A percentile compares a stretch with the other conserved stretches of the same genome.
phyloP scores from a whole-genome alignment of 768 basidiomycete species.

The Phlebiopsis flavidoalba region DNA sequence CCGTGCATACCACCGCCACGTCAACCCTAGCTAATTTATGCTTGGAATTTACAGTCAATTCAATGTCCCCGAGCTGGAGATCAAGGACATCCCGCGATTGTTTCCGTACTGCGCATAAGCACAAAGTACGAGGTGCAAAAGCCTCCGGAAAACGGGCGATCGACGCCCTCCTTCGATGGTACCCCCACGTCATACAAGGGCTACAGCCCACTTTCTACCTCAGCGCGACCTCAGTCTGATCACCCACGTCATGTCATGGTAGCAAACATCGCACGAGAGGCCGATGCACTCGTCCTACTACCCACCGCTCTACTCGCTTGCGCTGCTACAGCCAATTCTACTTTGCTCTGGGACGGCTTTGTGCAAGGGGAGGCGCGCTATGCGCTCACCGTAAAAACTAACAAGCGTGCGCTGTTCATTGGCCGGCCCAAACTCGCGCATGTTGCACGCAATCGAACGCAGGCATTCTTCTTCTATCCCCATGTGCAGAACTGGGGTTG shows the following conservation, averaged over 20 bases:
- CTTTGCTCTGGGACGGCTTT: constrained; percentile 6
- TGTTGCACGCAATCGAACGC: constrained; percentile 7
- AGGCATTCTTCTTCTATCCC: constrained; percentile 8
- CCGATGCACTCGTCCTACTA: constrained; percentile 7
- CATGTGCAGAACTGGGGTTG: not conserved
- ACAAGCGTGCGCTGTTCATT: constrained; percentile 10
- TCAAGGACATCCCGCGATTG: not conserved
- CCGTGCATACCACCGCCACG: not conserved
- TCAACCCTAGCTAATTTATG: not conserved
- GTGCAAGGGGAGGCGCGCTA: not conserved
- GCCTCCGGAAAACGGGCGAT: constrained; percentile 9
- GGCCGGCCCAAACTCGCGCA: constrained; percentile 8
- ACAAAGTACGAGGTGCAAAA: constrained; percentile 10
- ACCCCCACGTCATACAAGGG: constrained; percentile 1
- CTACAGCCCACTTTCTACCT: not conserved
- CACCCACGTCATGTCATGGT: constrained; percentile 3
- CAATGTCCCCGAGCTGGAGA: not conserved
- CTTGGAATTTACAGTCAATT: constrained; percentile 1
- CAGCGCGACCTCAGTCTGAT: constrained; percentile 2
- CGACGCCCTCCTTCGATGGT: constrained; percentile 3
- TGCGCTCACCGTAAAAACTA: constrained; percentile 1
- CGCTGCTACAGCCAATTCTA: constrained; percentile 1
- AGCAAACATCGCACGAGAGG: constrained; percentile 9
- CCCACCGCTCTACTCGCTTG: constrained; percentile 10
- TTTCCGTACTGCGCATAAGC: constrained; percentile 7